These are phyloP conservation scores for Ogataea ganodermae DNA, from an alignment of 805 yeast species.

Conservation along the genomic window DNA sequence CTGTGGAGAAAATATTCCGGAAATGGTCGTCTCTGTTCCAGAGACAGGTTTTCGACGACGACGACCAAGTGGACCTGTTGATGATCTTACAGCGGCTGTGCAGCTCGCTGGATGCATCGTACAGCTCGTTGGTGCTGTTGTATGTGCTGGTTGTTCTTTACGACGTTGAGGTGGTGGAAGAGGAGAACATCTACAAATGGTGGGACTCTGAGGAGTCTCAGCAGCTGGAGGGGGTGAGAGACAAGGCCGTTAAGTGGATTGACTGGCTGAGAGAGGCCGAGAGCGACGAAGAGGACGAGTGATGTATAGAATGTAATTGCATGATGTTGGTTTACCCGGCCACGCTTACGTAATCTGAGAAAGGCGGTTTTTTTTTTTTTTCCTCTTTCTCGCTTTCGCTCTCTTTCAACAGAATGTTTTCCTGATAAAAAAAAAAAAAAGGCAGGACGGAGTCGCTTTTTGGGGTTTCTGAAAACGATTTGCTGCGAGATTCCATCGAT, in stretches of 20 bases:
- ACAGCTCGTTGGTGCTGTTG: slow-evolving; percentile 52
- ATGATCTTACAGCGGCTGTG: slow-evolving; percentile 50
- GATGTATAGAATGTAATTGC: slow-evolving; percentile 1
- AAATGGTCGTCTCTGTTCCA: slow-evolving; percentile 82
- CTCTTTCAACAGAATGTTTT: slow-evolving; percentile 17
- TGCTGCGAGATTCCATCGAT: not conserved
- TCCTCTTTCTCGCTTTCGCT: slow-evolving; percentile 2
- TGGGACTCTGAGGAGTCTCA: slow-evolving; percentile 59
- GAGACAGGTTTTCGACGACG: slow-evolving; percentile 81
- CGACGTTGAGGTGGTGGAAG: slow-evolving; percentile 80
- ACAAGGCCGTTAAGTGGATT: slow-evolving; percentile 69
- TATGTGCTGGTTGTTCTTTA: slow-evolving; percentile 63
- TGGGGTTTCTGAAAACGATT: slow-evolving; percentile 2
- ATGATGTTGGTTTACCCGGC: slow-evolving; percentile 5
- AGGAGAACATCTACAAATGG: slow-evolving; percentile 79
- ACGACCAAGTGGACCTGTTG: slow-evolving; percentile 76
- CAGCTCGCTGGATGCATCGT: slow-evolving; percentile 43
- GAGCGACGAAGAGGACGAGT: slow-evolving; percentile 27
- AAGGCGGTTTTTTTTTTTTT: slow-evolving; percentile 1
- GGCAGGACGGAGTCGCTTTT: slow-evolving; percentile 2
- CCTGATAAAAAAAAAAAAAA: slow-evolving; percentile 14
- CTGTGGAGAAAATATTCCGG: slow-evolving; percentile 70
- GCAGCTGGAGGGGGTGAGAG: slow-evolving; percentile 47
- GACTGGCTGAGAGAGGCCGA: slow-evolving; percentile 85
- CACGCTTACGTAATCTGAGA: not conserved